A percentile compares a stretch with the other conserved stretches of the same genome.
phyloP scores from a whole-genome alignment of 2,329 filamentous ascomycete species.

The Ilyonectria robusta region DNA sequence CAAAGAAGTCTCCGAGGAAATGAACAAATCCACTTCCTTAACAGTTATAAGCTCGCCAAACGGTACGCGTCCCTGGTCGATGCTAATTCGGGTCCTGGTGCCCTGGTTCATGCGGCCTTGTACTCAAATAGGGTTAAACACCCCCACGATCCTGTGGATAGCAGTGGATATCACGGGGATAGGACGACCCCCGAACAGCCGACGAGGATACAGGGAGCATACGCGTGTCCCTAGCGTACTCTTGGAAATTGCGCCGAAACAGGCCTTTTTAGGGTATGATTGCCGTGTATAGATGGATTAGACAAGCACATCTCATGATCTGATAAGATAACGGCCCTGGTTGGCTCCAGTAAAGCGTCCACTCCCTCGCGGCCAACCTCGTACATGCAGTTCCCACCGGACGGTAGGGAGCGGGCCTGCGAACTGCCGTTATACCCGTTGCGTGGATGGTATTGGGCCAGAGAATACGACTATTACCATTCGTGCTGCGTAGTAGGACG shows the following conservation, averaged over 20 bases:
- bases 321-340: constrained; percentile 21
- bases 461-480: neutral
- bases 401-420: neutral
- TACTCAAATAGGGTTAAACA: neutral
- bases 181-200: neutral
- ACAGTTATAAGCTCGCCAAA: neutral
- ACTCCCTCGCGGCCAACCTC: neutral
- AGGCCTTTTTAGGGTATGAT: neutral
- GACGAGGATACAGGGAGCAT: neutral
- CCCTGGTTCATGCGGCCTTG: neutral
- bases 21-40: neutral
- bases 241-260: neutral
- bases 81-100: neutral
- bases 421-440: constrained; percentile 21
- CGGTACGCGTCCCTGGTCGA: no score
- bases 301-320: constrained; percentile 26
- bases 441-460: neutral
- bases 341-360: constrained; percentile 8
- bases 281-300: constrained; percentile 10
- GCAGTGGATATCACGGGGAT: neutral
- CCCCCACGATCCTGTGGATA: neutral
- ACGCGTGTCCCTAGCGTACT: neutral
- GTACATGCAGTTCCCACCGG: neutral
- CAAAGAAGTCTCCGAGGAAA: no score
- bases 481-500: neutral